Percentiles rank a stretch among this genome's conserved stretches.
phyloP scores from a whole-genome alignment of 2,329 filamentous ascomycete genomes.

The Fonsecaea pugnacius region DNA sequence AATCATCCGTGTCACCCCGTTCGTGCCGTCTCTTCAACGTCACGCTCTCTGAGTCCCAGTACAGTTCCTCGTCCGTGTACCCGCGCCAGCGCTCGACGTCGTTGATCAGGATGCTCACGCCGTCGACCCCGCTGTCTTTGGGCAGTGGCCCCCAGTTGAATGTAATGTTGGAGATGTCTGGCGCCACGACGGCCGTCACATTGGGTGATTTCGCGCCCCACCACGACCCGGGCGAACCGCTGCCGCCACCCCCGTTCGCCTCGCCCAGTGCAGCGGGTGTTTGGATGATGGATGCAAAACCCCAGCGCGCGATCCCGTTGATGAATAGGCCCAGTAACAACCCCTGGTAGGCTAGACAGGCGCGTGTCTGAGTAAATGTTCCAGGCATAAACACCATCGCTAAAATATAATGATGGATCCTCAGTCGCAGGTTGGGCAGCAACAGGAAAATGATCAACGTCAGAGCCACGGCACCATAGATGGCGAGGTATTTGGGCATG shows the following conservation, averaged over 20 bases:
- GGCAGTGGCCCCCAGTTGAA: conserved; percentile 49
- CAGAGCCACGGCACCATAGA: conserved; percentile 72
- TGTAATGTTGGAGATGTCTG: conserved; percentile 47
- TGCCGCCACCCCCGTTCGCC: conserved; percentile 49
- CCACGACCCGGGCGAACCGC: conserved; percentile 46
- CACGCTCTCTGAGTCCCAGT: conserved; percentile 43
- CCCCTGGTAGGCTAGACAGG: conserved; percentile 84
- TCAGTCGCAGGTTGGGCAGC: conserved; percentile 76
- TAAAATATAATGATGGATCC: conserved; percentile 94
- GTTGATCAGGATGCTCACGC: conserved; percentile 64
- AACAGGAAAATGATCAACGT: conserved; percentile 72
- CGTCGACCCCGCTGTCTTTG: conserved; percentile 51
- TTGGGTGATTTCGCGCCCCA: conserved; percentile 55
- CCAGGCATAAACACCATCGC: conserved; percentile 84
- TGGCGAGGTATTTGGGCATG: conserved; percentile 73
- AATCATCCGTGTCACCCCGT: conserved; percentile 21
- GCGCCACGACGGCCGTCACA: conserved; percentile 51
- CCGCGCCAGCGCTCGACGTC: conserved; percentile 66
- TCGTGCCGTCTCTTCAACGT: conserved; percentile 29
- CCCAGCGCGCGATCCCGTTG: conserved; percentile 92
- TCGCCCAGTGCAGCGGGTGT: conserved; percentile 71
- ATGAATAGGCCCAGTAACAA: conserved; percentile 88
- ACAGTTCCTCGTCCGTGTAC: conserved; percentile 56
- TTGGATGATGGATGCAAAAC: conserved; percentile 85
- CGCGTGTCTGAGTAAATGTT: conserved; percentile 84